These are phyloP conservation scores for Fusarium transvaalense DNA, from an alignment of 2,329 filamentous ascomycete genomes.

Conservation along the genomic window DNA sequence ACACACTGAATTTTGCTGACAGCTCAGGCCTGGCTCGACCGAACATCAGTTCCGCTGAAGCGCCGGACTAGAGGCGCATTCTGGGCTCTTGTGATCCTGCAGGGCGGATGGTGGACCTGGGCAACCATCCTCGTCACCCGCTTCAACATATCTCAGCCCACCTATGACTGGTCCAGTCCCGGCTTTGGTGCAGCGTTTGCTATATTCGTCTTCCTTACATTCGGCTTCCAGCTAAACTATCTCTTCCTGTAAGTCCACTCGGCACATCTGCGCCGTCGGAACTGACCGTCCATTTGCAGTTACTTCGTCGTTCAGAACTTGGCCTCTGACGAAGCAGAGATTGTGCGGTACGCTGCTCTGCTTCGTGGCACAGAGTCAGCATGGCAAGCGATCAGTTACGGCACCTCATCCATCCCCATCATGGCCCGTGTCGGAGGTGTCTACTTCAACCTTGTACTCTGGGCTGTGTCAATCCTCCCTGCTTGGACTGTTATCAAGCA, in stretches of 20 bases:
- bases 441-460: constrained; percentile 78
- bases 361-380: constrained; percentile 78
- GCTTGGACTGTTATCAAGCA: constrained; percentile 75
- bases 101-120: constrained; percentile 81
- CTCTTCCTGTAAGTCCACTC: constrained; percentile 68
- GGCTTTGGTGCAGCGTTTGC: constrained; percentile 77
- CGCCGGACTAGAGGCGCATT: constrained; percentile 68
- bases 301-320: constrained; percentile 79
- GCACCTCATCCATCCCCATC: constrained; percentile 70
- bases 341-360: constrained; percentile 76
- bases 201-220: constrained; percentile 74
- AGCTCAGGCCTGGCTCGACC: constrained; percentile 67
- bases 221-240: constrained; percentile 80
- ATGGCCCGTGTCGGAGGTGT: constrained; percentile 75
- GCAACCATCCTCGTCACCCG: constrained; percentile 73
- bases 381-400: constrained; percentile 80
- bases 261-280: fast-evolving
- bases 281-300: constrained; percentile 50
- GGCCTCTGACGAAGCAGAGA: constrained; percentile 70
- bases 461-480: constrained; percentile 72
- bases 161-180: constrained; percentile 73
- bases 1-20: not conserved
- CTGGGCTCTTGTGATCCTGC: constrained; percentile 64
- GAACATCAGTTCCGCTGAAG: constrained; percentile 65
- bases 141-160: constrained; percentile 68